Conservation (phyloP, 1,284 basidiomycete genomes). For the Agaricales sp. region DNA sequence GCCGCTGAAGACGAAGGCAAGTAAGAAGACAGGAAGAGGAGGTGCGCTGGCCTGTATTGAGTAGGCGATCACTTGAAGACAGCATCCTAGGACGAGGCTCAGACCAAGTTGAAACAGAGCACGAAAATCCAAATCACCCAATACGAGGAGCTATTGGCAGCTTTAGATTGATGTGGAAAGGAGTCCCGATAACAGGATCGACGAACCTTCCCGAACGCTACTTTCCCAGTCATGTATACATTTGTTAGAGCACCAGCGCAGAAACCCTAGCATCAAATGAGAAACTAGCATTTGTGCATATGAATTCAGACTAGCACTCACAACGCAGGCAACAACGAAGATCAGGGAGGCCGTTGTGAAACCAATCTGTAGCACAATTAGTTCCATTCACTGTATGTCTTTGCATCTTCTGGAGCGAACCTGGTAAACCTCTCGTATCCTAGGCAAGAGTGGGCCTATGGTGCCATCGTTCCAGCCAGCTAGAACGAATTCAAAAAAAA, state of each 20-base stretch:
- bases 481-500: constrained; percentile 21
- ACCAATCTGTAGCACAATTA: constrained; percentile 19
- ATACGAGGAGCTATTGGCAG: neutral
- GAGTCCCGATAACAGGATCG: constrained; percentile 3
- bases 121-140: neutral
- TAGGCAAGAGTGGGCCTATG: constrained; percentile 42
- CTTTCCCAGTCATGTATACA: constrained; percentile 31
- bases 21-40: constrained; percentile 40
- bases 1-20: constrained; percentile 34
- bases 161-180: neutral
- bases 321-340: constrained; percentile 40
- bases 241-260: constrained; percentile 34
- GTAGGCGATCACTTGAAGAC: constrained; percentile 24
- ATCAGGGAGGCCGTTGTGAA: constrained; percentile 38
- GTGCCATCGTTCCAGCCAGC: constrained; percentile 44
- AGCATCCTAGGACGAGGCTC: constrained; percentile 9
- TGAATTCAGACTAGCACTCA: constrained; percentile 16
- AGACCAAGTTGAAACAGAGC: neutral
- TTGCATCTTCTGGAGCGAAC: constrained; percentile 15
- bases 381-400: constrained; percentile 1
- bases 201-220: constrained; percentile 42
- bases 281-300: neutral
- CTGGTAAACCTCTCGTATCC: constrained; percentile 37
- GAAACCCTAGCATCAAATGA: constrained; percentile 25
- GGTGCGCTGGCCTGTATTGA: constrained; percentile 27